phyloP scores from a whole-genome alignment of 257 asterid genomes.

The Fraxinus quadrangulata region DNA sequence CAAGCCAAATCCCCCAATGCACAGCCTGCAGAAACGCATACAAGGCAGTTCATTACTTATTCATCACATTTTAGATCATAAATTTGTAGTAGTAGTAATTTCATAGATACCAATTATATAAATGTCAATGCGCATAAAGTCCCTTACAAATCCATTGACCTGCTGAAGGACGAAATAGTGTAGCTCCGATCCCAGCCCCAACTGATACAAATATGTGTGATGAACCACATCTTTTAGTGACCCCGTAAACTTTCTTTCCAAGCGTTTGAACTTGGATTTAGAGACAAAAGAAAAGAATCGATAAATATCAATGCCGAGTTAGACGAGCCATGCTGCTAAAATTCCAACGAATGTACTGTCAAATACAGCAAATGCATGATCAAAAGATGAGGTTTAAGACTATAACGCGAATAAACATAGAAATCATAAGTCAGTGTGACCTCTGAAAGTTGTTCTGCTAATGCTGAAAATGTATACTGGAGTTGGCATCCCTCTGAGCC shows the following conservation, averaged over 20 bases:
- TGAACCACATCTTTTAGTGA: constrained; percentile 61
- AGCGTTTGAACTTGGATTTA: constrained; percentile 40
- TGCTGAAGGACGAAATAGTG: constrained; percentile 59
- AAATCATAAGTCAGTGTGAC: constrained; percentile 32
- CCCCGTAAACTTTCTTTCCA: constrained; percentile 53
- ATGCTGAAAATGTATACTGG: constrained; percentile 52
- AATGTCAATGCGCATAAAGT: not conserved
- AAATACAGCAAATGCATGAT: constrained; percentile 21
- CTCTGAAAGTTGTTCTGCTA: constrained; percentile 81
- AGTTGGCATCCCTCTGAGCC: constrained; percentile 73
- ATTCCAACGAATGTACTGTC: constrained; percentile 85
- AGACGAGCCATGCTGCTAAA: constrained; percentile 87
- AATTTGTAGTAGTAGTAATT: not conserved
- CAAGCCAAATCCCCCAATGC: constrained; percentile 73
- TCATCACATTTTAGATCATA: not conserved
- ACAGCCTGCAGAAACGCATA: constrained; percentile 56
- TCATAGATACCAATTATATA: not conserved
- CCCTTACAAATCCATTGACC: constrained; percentile 94
- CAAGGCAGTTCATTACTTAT: not conserved
- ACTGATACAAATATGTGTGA: constrained; percentile 80
- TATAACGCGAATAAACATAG: not conserved
- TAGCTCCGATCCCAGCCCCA: constrained; percentile 88
- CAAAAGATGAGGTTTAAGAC: constrained; percentile 18
- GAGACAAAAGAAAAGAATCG: constrained; percentile 46
- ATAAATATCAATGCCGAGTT: constrained; percentile 71